These are phyloP conservation scores for Phytopythium litorale DNA, from an alignment of 352 stramenopile species.

Conservation along the genomic window DNA sequence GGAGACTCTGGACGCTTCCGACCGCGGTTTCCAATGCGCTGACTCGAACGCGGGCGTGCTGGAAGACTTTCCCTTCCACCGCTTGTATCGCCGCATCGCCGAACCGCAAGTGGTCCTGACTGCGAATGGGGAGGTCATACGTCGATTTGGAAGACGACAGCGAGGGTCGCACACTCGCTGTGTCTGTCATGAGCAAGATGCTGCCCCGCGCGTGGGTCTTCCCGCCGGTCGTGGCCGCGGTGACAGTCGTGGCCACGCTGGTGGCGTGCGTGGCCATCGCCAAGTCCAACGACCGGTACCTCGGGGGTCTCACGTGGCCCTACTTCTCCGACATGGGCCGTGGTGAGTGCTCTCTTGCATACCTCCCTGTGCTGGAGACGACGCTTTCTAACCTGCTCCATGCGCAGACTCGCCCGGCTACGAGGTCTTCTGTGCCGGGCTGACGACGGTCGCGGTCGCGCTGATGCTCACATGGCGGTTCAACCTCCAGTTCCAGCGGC, in stretches of 20 bases:
- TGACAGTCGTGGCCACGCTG: constrained; percentile 28
- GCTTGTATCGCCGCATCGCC: neutral
- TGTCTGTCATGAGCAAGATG: neutral
- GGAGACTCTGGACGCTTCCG: neutral
- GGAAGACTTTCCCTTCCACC: neutral
- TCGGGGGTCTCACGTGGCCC: constrained; percentile 46
- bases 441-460: constrained; percentile 22
- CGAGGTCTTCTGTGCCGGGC: constrained; percentile 33
- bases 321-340: constrained; percentile 63
- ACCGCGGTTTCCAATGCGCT: neutral
- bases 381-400: too few species aligned
- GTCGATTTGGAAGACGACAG: neutral
- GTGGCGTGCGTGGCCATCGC: constrained; percentile 37
- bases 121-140: too few species aligned
- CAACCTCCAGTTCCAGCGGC: constrained; percentile 45
- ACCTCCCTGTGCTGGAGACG: too few species aligned
- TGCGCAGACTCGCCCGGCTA: constrained; percentile 26
- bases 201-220: neutral
- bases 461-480: constrained; percentile 35
- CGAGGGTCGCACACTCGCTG: neutral
- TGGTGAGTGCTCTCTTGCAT: neutral
- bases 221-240: constrained; percentile 29
- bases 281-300: constrained; percentile 34
- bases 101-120: too few species aligned
- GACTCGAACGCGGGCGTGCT: neutral